Evolutionary conservation across 108 stramenopile species (phyloP), one percentile per base, ranked within the genome.

Genomic region (Nannochloropsis salina): DNA sequence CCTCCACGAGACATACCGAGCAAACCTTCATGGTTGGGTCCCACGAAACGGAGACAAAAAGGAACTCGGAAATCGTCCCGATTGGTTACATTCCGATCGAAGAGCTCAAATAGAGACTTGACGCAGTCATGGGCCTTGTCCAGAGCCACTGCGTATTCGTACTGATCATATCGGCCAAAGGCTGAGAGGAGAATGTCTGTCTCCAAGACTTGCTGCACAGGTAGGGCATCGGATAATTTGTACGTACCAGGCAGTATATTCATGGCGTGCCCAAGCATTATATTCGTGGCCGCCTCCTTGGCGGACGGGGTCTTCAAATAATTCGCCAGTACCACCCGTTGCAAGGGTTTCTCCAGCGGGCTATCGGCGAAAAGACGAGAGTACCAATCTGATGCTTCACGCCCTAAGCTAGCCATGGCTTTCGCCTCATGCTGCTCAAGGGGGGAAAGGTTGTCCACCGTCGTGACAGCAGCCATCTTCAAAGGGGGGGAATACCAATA

Each of bases 401-500:
- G 20, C 3, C 61, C 61, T n/a, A 74, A 15, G 61, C n/a, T 74
- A 15, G 61, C 1, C 4, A 74, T n/a, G 15, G 61, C 20, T 74
- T 74, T 74, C 20, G 61, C 6, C 15, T 74, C 61, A n/a, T n/a
- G 61, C 61, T 74, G 4, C 4, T n/a, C 20, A n/a, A 74, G 1
- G 61, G 15, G 61, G n/a, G 61, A 74, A 15, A 74, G 61, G 61
- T 74, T n/a, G 61, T 74, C 61, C 61, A 74, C 61, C 61, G 61
- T 74, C 61, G 61, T 74, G 4, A n/a, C n/a, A n/a, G 8, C 61
- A 74, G 61, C 61, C 61, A 15, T 1, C n/a, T 8, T 74, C 61
- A 74, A 74, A 15, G 61, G 61, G n/a, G 61, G 61, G n/a, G 61
- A 74, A n/a, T 74, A 74, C 61, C 61, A 74, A n/a, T 74, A 74